Conservation (phyloP, 345 rosid species). For the Erysimum cheiranthoides region DNA sequence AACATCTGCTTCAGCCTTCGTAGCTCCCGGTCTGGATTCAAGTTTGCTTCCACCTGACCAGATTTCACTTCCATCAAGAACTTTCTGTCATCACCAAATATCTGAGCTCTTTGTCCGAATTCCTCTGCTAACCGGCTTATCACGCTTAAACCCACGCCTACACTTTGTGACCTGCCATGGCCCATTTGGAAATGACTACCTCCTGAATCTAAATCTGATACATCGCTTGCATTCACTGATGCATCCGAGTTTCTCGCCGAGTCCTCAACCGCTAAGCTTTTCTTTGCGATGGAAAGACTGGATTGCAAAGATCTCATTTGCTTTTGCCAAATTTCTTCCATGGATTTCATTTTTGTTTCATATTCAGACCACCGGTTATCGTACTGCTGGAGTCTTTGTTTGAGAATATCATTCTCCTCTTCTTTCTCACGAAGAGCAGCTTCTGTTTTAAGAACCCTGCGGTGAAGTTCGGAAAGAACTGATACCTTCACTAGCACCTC, state of each 20-base stretch:
- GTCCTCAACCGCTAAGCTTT: conserved; percentile 65
- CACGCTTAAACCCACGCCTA: conserved; percentile 54
- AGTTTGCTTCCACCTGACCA: conserved; percentile 48
- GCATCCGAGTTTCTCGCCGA: conserved; percentile 40
- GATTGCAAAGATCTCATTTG: conserved; percentile 85
- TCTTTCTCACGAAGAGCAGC: conserved; percentile 71
- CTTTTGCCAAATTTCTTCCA: conserved; percentile 95
- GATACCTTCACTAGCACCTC: conserved; percentile 64
- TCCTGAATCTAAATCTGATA: conserved; percentile 28
- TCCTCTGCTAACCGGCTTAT: conserved; percentile 69
- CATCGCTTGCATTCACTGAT: conserved; percentile 37
- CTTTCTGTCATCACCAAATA: conserved; percentile 69
- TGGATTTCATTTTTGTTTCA: conserved; percentile 87
- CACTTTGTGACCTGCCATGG: conserved; percentile 54
- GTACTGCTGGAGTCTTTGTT: conserved; percentile 68
- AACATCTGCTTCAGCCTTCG: conserved; percentile 69
- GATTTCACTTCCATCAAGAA: conserved; percentile 58
- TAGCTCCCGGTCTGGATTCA: conserved; percentile 65
- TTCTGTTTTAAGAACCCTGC: conserved; percentile 71
- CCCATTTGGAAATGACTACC: conserved; percentile 47
- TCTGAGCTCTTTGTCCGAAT: conserved; percentile 70
- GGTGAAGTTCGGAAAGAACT: conserved; percentile 69
- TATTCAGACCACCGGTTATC: conserved; percentile 80
- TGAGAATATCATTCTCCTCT: conserved; percentile 74
- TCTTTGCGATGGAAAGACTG: conserved; percentile 80